These are phyloP conservation scores for Candida maltosa DNA, from an alignment of 805 yeast species.

Conservation along the genomic window DNA sequence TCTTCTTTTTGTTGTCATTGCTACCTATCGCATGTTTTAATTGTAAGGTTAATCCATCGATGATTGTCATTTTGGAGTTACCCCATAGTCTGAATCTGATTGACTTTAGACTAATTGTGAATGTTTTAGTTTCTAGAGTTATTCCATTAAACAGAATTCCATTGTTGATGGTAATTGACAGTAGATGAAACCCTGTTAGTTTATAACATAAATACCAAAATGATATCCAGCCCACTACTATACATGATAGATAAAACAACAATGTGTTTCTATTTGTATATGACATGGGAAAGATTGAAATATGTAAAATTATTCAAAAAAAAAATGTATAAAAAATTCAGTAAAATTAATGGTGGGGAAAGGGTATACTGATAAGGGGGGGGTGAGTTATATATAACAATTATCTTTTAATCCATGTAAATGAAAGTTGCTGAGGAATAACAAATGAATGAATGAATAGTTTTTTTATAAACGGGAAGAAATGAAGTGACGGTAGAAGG, in stretches of 20 bases:
- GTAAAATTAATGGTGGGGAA: too few relatives aligned
- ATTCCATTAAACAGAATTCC: conserved; percentile 36
- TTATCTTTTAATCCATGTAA: too few relatives aligned
- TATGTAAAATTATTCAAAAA: too few relatives aligned
- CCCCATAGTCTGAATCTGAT: conserved; percentile 38
- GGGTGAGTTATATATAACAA: too few relatives aligned
- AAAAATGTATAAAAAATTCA: too few relatives aligned
- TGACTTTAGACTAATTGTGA: conserved; percentile 16
- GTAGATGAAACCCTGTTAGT: conserved; percentile 30
- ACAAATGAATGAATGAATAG: too few relatives aligned
- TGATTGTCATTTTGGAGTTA: conserved; percentile 26
- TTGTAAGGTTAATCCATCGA: conserved; percentile 19
- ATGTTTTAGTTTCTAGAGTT: conserved; percentile 11
- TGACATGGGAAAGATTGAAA: too few relatives aligned
- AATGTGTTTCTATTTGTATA: too few relatives aligned
- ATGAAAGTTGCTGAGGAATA: too few relatives aligned
- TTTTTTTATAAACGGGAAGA: too few relatives aligned
- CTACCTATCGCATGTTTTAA: neutral
- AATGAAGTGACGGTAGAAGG: too few relatives aligned
- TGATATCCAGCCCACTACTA: conserved; percentile 20
- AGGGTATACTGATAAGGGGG: too few relatives aligned
- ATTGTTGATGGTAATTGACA: conserved; percentile 31
- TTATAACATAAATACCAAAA: conserved; percentile 30
- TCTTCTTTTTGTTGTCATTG: neutral
- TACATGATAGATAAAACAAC: neutral